Evolutionary conservation across 192 early-diverging fungal genomes (phyloP).

Genomic region (Backusella liffmaniae): DNA sequence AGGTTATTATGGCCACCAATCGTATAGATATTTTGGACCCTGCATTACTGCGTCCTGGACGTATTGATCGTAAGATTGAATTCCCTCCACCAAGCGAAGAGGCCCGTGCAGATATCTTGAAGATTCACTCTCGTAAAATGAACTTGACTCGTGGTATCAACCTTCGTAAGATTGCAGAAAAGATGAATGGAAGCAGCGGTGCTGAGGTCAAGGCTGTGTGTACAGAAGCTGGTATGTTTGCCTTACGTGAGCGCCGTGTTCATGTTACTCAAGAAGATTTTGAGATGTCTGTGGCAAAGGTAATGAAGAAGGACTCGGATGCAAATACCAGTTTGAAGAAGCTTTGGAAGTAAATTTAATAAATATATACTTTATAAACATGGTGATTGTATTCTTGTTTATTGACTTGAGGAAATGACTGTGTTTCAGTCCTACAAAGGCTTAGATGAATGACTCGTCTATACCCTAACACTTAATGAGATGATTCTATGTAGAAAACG

Average conservation of each 20-base stretch:
- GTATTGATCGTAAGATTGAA: conserved; percentile 91
- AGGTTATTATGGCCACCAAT: conserved; percentile 91
- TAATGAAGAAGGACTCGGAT: conserved; percentile 98
- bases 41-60: conserved; percentile 82
- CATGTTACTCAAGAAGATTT: conserved; percentile 99
- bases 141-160: conserved; percentile 90
- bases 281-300: conserved; percentile 99
- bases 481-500: neutral
- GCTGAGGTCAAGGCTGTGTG: conserved; percentile 89
- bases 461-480: too few relatives aligned
- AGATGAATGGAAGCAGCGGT: conserved; percentile 83
- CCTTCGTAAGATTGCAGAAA: conserved; percentile 85
- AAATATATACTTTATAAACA: neutral
- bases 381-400: neutral
- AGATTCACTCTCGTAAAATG: conserved; percentile 92
- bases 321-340: conserved; percentile 96
- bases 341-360: conserved; percentile 83
- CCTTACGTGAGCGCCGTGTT: conserved; percentile 91
- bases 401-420: too few relatives aligned
- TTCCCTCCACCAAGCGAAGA: conserved; percentile 86
- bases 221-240: conserved; percentile 90
- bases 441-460: too few relatives aligned
- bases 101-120: conserved; percentile 84
- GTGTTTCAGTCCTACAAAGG: too few relatives aligned
- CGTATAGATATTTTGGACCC: conserved; percentile 90